Conservation (phyloP, 1,139 yeast genomes). For the Pneumocystis murina region DNA sequence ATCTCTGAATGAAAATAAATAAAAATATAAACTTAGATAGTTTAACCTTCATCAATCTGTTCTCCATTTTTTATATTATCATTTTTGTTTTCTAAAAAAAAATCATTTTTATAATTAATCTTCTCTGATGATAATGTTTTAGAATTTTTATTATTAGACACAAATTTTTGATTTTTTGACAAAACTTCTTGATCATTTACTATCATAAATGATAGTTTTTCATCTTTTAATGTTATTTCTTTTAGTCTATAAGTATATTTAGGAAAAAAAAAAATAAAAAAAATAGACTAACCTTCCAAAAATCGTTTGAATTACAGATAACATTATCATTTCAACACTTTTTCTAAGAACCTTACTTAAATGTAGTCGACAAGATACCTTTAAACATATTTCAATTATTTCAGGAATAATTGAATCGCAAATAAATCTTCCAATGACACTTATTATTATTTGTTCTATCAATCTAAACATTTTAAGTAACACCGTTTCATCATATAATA, state of each 20-base stretch:
- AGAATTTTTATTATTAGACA: neutral
- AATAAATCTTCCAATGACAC: constrained; percentile 48
- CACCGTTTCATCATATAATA: constrained; percentile 83
- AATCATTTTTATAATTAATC: neutral
- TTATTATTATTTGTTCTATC: constrained; percentile 51
- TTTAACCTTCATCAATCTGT: neutral
- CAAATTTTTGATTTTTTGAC: neutral
- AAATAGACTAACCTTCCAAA: constrained; percentile 46
- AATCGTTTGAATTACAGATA: constrained; percentile 50
- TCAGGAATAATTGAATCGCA: constrained; percentile 78
- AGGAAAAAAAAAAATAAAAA: constrained; percentile 28
- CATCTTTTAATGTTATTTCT: neutral
- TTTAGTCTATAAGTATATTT: neutral
- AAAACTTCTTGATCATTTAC: neutral
- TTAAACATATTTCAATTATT: constrained; percentile 78
- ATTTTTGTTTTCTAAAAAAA: neutral
- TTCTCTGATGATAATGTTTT: neutral
- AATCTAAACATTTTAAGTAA: constrained; percentile 65
- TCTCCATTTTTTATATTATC: neutral
- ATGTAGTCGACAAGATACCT: constrained; percentile 83
- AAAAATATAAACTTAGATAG: neutral
- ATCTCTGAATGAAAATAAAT: constrained; percentile 15
- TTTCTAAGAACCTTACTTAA: constrained; percentile 79
- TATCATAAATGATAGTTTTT: neutral
- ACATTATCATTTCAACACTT: constrained; percentile 79